Evolutionary conservation across 768 basidiomycete genomes (phyloP).

Genomic region (Kwoniella shandongensis): DNA sequence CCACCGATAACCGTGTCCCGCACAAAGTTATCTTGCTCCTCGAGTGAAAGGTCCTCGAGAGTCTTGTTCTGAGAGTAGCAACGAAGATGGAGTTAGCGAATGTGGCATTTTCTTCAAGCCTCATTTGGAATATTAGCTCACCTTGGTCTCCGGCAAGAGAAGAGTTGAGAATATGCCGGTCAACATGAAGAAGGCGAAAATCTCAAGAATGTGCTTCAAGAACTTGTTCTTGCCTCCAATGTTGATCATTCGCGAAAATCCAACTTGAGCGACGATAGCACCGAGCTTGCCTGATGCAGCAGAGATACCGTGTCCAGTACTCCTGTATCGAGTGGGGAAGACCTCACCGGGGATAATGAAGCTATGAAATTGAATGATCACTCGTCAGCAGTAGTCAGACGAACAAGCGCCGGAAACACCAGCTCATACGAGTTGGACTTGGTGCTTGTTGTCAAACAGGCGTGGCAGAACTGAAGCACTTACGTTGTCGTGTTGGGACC

Average conservation of each 20-base stretch:
- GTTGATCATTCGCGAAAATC: conserved; percentile 51
- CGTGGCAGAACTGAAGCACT: not conserved
- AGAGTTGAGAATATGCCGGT: conserved; percentile 50
- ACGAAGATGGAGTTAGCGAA: too few species aligned
- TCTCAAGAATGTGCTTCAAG: conserved; percentile 51
- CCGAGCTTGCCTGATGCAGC: conserved; percentile 50
- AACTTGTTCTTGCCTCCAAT: conserved; percentile 50
- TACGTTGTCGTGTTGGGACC: conserved; percentile 51
- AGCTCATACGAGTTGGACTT: too few species aligned
- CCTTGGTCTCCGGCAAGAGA: conserved; percentile 53
- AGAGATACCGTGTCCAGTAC: conserved; percentile 54
- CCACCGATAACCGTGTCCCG: conserved; percentile 1
- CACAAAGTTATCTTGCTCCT: conserved; percentile 41
- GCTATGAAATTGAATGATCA: too few species aligned
- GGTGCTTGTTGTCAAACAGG: too few species aligned
- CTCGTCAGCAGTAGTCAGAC: too few species aligned
- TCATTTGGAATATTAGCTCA: too few species aligned
- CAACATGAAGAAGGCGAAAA: conserved; percentile 53
- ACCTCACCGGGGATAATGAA: conserved; percentile 53
- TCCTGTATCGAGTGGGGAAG: conserved; percentile 55
- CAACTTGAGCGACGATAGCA: conserved; percentile 55
- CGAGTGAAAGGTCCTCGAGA: conserved; percentile 46
- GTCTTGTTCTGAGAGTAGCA: not conserved
- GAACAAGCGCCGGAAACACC: not conserved
- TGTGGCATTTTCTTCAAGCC: too few species aligned